Conservation (phyloP, 1,284 basidiomycete genomes). For the Ganoderma multipileum region DNA sequence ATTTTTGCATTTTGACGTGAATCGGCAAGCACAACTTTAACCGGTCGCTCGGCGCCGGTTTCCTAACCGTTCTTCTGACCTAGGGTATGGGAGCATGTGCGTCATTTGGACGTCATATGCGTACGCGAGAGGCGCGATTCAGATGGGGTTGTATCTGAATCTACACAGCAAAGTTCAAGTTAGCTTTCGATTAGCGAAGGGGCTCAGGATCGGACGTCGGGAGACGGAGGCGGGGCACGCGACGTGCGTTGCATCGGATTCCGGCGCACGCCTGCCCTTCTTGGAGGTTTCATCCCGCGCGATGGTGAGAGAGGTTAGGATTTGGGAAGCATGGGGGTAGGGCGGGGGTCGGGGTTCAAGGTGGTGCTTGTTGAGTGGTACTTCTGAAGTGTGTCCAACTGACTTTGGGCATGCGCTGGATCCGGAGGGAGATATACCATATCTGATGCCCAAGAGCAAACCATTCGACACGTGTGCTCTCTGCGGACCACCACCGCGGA, state of each 20-base stretch:
- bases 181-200: neutral
- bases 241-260: neutral
- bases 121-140: neutral
- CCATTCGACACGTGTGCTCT: neutral
- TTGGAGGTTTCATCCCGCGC: neutral
- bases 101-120: neutral
- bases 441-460: neutral
- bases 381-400: neutral
- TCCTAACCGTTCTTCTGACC: too few relatives aligned
- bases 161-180: neutral
- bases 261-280: neutral
- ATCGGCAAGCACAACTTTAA: neutral
- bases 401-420: neutral
- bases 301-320: neutral
- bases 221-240: neutral
- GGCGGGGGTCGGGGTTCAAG: neutral
- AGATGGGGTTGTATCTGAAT: neutral
- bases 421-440: neutral
- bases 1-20: neutral
- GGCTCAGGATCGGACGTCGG: neutral
- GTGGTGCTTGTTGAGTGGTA: neutral
- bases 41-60: too few relatives aligned
- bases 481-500: neutral
- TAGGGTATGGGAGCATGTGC: neutral
- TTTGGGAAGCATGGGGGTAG: neutral